Conservation (phyloP, 306 rosid species). For the Gastrolobium bilobum region DNA sequence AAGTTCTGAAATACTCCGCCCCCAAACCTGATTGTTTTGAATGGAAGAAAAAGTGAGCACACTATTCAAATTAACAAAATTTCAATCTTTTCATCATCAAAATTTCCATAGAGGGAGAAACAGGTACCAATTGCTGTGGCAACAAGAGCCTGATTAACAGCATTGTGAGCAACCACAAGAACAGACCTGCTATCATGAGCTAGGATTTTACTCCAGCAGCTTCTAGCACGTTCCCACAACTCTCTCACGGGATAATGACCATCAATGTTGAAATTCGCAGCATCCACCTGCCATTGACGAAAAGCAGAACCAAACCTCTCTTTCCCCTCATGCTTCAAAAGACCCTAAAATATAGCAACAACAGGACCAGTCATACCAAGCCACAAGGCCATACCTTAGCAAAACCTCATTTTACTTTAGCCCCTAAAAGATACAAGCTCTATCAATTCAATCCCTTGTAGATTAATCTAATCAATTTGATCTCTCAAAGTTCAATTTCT, state of each 20-base stretch:
- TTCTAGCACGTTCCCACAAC: conserved; percentile 89
- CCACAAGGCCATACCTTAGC: background rate
- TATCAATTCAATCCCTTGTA: background rate
- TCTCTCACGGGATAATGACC: conserved; percentile 97
- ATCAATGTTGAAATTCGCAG: conserved; percentile 80
- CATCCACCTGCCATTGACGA: conserved; percentile 89
- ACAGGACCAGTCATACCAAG: conserved; percentile 44
- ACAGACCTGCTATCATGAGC: conserved; percentile 84
- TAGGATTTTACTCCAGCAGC: conserved; percentile 79
- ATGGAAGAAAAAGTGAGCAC: conserved; percentile 13
- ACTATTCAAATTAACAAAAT: conserved; percentile 33
- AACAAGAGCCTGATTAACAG: conserved; percentile 98
- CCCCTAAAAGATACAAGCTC: background rate
- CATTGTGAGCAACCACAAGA: conserved; percentile 98
- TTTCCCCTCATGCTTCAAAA: conserved; percentile 89
- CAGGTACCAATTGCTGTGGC: conserved; percentile 87
- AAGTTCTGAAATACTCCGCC: conserved; percentile 80
- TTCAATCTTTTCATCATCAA: conserved; percentile 24
- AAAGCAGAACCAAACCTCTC: conserved; percentile 77
- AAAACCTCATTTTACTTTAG: background rate
- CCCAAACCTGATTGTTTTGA: conserved; percentile 69
- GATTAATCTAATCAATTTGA: conserved; percentile 16
- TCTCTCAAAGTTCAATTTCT: background rate
- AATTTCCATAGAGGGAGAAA: conserved; percentile 47
- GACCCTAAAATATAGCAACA: conserved; percentile 69